Base-by-base conservation (phyloP, 345 rosid genomes). In the Dipteronia sinensis region DNA sequence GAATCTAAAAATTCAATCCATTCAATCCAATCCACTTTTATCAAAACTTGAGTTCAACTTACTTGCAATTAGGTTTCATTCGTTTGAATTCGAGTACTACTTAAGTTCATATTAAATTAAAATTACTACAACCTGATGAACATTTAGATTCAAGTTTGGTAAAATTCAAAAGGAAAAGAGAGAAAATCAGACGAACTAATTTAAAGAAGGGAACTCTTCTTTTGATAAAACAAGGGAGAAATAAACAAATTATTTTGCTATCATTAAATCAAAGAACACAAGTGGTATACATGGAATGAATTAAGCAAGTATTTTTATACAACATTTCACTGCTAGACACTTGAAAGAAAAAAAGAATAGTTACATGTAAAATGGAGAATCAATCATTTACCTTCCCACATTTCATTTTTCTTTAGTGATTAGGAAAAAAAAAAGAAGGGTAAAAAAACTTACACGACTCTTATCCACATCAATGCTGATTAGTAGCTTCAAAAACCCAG, bases 401-500 rank as follows among this genome's bases (percentile, higher is more conserved):
- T 61, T 19, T 44, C 22, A 2, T 19, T 61, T 34, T 29, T 19
- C 46, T 22, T 42, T 47, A 19, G 10, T 16, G 40, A 4, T 44
- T 51, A 56, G 22, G 1, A 22, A 31, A 59, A 25, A 71, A 27
- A 17, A 56, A 19, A 19, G 10, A 27, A 22, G 11, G 8, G 49
- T 2, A 2, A 6, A 66, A 19, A 62, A 11, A 2, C 19, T 58
- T 65, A 23, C 38, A 47, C 11, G 25, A 29, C 67, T 47, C 73
- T 78, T 46, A 44, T 61, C 51, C 65, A 59, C 62, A 34, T 38
- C 31, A 27, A 20, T 2, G 40, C 40, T 38, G 63, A 61, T 62
- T 55, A 73, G 75, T 58, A 11, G 44, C 65, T 68, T 69, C 73
- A 67, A 76, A 59, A 76, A 67, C 5, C 65, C 74, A 34, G 83